A percentile compares a stretch with the other conserved stretches of the same genome.
phyloP scores from a whole-genome alignment of 805 yeast species.

The Zygotorulaspora sp. region DNA sequence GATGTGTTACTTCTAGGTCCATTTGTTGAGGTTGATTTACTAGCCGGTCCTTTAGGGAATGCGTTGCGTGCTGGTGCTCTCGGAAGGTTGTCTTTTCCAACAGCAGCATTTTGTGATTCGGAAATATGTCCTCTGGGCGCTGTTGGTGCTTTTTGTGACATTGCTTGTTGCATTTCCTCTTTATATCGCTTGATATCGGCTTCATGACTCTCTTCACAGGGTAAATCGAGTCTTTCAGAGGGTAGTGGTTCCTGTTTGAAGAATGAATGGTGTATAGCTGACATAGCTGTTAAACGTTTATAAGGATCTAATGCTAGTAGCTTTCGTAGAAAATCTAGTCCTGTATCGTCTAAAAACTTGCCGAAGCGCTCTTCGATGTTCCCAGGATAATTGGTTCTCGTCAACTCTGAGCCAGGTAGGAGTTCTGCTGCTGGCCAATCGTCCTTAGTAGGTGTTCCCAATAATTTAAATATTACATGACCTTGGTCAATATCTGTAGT shows the following conservation, averaged over 20 bases:
- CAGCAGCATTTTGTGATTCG: slow-evolving; percentile 11
- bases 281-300: slow-evolving; percentile 70
- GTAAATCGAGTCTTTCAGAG: slow-evolving; percentile 50
- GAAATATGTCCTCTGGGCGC: slow-evolving; percentile 33
- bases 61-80: slow-evolving; percentile 10
- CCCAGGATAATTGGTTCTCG: slow-evolving; percentile 33
- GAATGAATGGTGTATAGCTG: slow-evolving; percentile 67
- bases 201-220: slow-evolving; percentile 85
- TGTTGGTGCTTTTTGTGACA: slow-evolving; percentile 34
- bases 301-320: slow-evolving; percentile 67
- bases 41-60: slow-evolving; percentile 15
- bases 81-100: slow-evolving; percentile 3
- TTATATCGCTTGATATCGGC: slow-evolving; percentile 63
- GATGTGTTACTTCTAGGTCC: background rate
- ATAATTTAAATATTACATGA: slow-evolving; percentile 66
- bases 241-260: slow-evolving; percentile 68
- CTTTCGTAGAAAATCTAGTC: slow-evolving; percentile 54
- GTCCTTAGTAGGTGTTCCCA: slow-evolving; percentile 70
- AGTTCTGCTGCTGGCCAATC: slow-evolving; percentile 58
- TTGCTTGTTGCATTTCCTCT: slow-evolving; percentile 37
- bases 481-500: slow-evolving; percentile 85
- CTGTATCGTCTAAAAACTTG: slow-evolving; percentile 36
- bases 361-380: slow-evolving; percentile 49
- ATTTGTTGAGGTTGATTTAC: slow-evolving; percentile 1
- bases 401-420: slow-evolving; percentile 49